phyloP scores from a whole-genome alignment of 108 stramenopile species.

The Fragilaria crotonensis region DNA sequence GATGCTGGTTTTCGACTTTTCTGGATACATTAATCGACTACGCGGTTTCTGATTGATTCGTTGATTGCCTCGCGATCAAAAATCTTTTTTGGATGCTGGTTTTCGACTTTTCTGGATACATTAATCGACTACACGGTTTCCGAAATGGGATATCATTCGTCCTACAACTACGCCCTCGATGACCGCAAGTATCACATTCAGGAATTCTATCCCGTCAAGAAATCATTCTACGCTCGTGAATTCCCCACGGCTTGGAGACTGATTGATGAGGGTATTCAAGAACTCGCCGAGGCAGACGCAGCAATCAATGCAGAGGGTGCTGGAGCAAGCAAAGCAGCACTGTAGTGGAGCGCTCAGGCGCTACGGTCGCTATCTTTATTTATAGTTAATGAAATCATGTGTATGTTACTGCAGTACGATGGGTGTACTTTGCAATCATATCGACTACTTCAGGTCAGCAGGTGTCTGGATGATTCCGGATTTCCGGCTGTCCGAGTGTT shows the following conservation, averaged over 20 bases:
- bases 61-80: slow-evolving; percentile 49
- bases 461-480: too few relatives aligned
- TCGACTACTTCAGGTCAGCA: too few relatives aligned
- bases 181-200: slow-evolving; percentile 32
- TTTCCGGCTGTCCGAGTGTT: too few relatives aligned
- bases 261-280: slow-evolving; percentile 53
- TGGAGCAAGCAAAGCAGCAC: too few relatives aligned
- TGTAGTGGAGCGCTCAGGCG: too few relatives aligned
- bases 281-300: not conserved
- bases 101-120: slow-evolving; percentile 54
- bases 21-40: slow-evolving; percentile 76
- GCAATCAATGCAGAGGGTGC: not conserved
- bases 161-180: slow-evolving; percentile 33
- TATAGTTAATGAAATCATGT: too few relatives aligned
- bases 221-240: slow-evolving; percentile 22
- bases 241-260: slow-evolving; percentile 80
- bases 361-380: too few relatives aligned
- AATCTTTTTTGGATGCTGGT: slow-evolving; percentile 59
- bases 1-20: slow-evolving; percentile 62
- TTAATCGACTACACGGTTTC: slow-evolving; percentile 35
- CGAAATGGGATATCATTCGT: slow-evolving; percentile 48
- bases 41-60: slow-evolving; percentile 68
- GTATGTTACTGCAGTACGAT: too few relatives aligned
- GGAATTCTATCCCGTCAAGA: slow-evolving; percentile 27
- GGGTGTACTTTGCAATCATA: too few relatives aligned